Evolutionary conservation across 2,329 filamentous ascomycete species (phyloP), one percentile per base, ranked within the genome.

Genomic region (Sphaerulina populicola): DNA sequence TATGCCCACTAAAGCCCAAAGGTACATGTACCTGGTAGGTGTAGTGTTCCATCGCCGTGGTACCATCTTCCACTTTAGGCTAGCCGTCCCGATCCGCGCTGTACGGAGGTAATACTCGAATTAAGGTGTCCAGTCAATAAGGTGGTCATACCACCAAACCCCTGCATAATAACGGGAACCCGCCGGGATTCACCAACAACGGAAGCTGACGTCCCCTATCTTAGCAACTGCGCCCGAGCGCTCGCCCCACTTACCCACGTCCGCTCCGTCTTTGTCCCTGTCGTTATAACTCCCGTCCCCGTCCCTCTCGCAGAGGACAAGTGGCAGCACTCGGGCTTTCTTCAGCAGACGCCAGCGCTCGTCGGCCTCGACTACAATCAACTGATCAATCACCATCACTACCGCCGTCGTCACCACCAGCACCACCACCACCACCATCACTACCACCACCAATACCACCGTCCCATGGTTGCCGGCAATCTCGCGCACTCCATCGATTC

Each of bases 331-430:
- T n/a, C 10, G 12, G 10, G 23, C 27, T 48, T 37, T 37, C 40
- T 48, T 37, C 44, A 40, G 29, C n/a, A 48, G 46, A 37, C 46
- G 23, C 23, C 46, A 37, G 46, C 46, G 31, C 31, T 11, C 12
- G 12, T 2, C 31, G 31, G 31, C 31, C 31, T 35, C 12, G 7
- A 35, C 31, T n/a, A 11, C 31, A 35, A 35, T 5, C 31, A 11
- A 11, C 31, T 11, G 2, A 5, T 35, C 31, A 11, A 5, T 35
- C 31, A 11, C 31, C 12, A n/a, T n/a, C 10, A 11, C 31, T 35
- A 1, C 8, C 12, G 10, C 12, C 31, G 10, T 35, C 31, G 10
- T 3, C 31, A 4, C 10, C 31, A 33, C 12, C 31, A 23, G 6
- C n/a, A 8, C 14, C 45, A n/a, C 12, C 37, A 48, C 21, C 21